Percentiles rank a stretch among this genome's conserved stretches.
Evolutionary conservation across 1,139 yeast species (phyloP).

Genomic region (Hyphopichia wangnamkhiaoensis): DNA sequence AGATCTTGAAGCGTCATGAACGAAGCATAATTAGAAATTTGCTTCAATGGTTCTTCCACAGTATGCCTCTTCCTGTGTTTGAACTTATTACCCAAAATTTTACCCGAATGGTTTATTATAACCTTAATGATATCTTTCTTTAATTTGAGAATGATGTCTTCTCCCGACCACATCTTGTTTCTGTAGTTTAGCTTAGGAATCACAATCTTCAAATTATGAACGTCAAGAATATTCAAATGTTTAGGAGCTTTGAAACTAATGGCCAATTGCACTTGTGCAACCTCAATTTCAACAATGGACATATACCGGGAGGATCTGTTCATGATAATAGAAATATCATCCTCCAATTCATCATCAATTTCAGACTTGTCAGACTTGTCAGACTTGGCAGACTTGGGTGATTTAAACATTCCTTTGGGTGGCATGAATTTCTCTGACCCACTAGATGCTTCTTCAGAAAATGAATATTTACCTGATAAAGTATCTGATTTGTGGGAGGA

Average conservation of each 20-base stretch:
- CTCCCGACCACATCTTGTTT: conserved; percentile 76
- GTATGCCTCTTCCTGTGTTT: conserved; percentile 36
- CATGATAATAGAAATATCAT: conserved; percentile 59
- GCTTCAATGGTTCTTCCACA: conserved; percentile 42
- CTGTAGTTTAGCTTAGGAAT: conserved; percentile 66
- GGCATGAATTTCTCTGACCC: neutral
- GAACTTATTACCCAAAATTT: conserved; percentile 76
- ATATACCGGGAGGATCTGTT: conserved; percentile 66
- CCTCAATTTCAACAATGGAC: conserved; percentile 59
- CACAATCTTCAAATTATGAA: conserved; percentile 63
- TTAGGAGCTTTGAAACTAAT: conserved; percentile 81
- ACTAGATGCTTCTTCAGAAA: neutral
- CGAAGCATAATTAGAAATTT: conserved; percentile 41
- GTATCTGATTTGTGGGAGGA: conserved; percentile 1
- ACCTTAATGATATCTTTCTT: conserved; percentile 69
- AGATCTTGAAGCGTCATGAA: conserved; percentile 43
- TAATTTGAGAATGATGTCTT: conserved; percentile 65
- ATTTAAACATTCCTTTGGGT: neutral
- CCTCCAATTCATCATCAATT: conserved; percentile 14
- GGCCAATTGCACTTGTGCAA: conserved; percentile 54
- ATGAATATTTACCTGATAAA: neutral
- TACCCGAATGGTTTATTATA: conserved; percentile 74
- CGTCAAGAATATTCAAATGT: conserved; percentile 64
- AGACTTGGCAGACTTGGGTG: neutral
- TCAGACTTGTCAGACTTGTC: too few relatives aligned